Percentiles rank a stretch among this genome's conserved stretches.
These are phyloP conservation scores for Coix lacrymajobi DNA, from an alignment of 176 grass and related monocot species.

Conservation along the genomic window DNA sequence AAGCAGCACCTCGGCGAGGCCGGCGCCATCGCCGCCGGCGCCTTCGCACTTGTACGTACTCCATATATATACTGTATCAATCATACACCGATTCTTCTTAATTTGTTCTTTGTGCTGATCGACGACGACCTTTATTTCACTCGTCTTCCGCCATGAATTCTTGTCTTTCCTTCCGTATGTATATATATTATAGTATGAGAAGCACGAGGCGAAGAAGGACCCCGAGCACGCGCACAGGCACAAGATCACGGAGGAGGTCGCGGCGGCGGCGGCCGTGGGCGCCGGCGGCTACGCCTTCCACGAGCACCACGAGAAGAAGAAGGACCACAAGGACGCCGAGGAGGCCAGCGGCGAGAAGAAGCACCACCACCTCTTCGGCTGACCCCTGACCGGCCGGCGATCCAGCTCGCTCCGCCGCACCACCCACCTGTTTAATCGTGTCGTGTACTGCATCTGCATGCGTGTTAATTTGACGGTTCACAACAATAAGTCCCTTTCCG, in stretches of 20 bases:
- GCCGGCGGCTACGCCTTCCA: constrained; percentile 73
- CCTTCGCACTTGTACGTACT: constrained; percentile 61
- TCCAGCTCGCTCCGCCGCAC: not conserved
- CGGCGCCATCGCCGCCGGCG: constrained; percentile 50
- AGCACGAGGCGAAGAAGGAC: constrained; percentile 90
- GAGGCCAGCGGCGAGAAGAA: constrained; percentile 74
- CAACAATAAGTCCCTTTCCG: not conserved
- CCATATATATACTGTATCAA: too few relatives aligned
- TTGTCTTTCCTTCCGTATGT: not conserved
- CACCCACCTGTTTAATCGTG: not conserved
- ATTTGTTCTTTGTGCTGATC: not conserved
- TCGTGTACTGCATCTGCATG: not conserved
- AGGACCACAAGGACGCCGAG: constrained; percentile 65
- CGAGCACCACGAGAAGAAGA: constrained; percentile 94
- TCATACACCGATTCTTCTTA: not conserved
- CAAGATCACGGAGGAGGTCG: constrained; percentile 85
- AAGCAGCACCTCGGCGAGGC: constrained; percentile 81
- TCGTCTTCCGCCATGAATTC: not conserved
- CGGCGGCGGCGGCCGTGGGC: constrained; percentile 54
- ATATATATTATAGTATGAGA: constrained; percentile 96
- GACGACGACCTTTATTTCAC: too few relatives aligned
- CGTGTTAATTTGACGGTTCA: not conserved
- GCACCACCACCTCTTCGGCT: constrained; percentile 69
- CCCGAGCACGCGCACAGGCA: constrained; percentile 69
- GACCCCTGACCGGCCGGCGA: not conserved